Base-by-base conservation (phyloP, 768 basidiomycete species). In the Leccinum ochraceum region DNA sequence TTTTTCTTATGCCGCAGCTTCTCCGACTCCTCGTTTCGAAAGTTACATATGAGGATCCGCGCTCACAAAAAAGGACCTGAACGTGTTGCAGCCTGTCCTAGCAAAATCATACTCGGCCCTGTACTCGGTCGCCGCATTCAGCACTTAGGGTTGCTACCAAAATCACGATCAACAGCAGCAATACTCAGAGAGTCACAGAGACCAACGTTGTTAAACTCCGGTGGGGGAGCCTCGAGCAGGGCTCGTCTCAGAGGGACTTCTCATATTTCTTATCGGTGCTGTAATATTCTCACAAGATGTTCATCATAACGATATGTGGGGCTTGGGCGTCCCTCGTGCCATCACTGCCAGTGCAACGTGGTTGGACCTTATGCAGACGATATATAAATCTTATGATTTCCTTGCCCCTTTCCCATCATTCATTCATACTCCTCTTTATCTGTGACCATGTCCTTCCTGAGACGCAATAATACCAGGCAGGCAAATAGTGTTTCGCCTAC, bases 321-420 rank as follows among this genome's bases (percentile, higher is more conserved):
- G 24, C 24, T 24, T 24, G 24, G 36, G 20, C 32, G 13, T 20
- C 4, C 57, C 44, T 56, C 24, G 32, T 67, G 46, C 17, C 39
- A 39, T 54, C n/a, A 22, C 22, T 34, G 51, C 36, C 17, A 42
- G 17, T 50, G 59, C 26, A 52, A 16, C 14, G 52, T 9, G 49
- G 46, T 24, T 24, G 24, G 24, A 24, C 24, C 24, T 24, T 24
- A 58, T 1, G 11, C 30, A 26, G 24, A 17, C 5, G 24, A 50
- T 24, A 69, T 24, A 69, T 67, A 69, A 67, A 68, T 28, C 24
- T 28, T 28, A 13, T 20, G 26, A 13, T 20, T 22, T 3, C 37
- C 14, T 51, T 14, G 2, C 14, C 16, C 28, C 32, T 22, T 37
- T 24, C 16, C 17, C 39, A 16, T 42, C 49, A 48, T 37, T 20